Evolutionary conservation across 73 alveolate genomes (phyloP), one percentile per base, ranked within the genome.

Genomic region (Loxodes magnus): DNA sequence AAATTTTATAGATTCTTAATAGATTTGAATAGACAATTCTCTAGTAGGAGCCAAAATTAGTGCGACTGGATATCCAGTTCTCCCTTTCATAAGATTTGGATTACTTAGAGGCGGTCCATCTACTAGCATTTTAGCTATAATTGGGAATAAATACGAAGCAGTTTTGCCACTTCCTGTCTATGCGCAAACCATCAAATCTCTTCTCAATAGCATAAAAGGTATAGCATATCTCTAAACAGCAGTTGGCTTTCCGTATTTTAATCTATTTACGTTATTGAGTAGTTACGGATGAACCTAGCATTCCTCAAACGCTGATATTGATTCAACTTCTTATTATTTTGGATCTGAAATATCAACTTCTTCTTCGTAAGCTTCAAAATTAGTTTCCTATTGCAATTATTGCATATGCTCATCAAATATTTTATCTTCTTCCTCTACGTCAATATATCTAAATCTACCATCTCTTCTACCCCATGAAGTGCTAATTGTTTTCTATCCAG

Each of bases 101-200:
- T 20, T 34, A 0, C 10, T 38, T 15, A 14, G 39, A 35, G 43
- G 71, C 4, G 33, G 50, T 34, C 31, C 28, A 3, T 44, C 58
- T 19, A 38, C 12, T 35, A 5, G 81, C 86, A 62, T 76, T 69
- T 29, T 61, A 21, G 86, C 83, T 9, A 83, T 55, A n/a, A 76
- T 71, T 3, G 97, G 95, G 33, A 88, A 66, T 51, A 88, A 64
- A 74, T 71, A 88, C 33, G 96, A 67, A 20, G 87, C 73, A 17
- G 97, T 88, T 73, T 88, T 88, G 5, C 97, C 97, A n/a, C 88
- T 71, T 12, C 97, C 97, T 4, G 97, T 88, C 44, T 86, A 67
- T 16, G 97, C 88, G 2, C 78, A 46, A 28, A 81, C 91, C 19
- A 88, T 86, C 7, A 88, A 39, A 50, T 84, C 96, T 51, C 81